Base-by-base conservation (phyloP, 306 rosid genomes). In the Pterocarpus macrocarpus region DNA sequence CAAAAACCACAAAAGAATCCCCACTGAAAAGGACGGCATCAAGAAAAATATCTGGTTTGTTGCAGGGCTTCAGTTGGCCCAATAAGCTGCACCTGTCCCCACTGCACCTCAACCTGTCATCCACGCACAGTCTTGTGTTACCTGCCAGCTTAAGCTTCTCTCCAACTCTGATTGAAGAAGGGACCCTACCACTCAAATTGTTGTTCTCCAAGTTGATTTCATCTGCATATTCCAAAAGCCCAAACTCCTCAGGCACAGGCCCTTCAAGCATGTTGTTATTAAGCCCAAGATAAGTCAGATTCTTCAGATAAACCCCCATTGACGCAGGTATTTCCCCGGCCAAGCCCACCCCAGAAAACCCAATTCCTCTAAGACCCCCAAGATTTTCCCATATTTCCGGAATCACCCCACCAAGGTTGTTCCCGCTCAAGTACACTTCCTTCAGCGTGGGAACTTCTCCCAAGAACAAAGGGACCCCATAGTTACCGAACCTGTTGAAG, bases 201-300 rank as follows among this genome's bases (percentile, higher is more conserved):
- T 94, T 94, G 85, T 94, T 92, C 85, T 91, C 97, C 85, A 94
- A 67, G 49, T 94, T 92, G 73, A 94, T 92, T 77, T 90, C 98
- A 43, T 72, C 84, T 59, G 43, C 78, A 69, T 14, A 79, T 39
- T 83, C 82, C 88, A 90, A 76, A 39, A 87, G 80, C 55, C 83
- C 90, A 74, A 90, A 79, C 76, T 94, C 98, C 82, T 71, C 56
- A 1, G 97, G 97, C 22, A 94, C 84, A 22, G 86, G 72, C 63
- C 98, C 98, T 73, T 88, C 90, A 22, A 95, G 97, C 5, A 45
- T 81, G 71, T 95, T 95, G 32, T 87, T 90, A 16, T 91, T 95
- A 49, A 95, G 97, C 45, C 95, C 91, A 38, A 95, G 61, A 78
- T 91, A 95, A 13, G 90, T 41, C 64, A 91, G 14, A 2, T 83